Evolutionary conservation across 208 protist genomes (phyloP), one percentile per base, ranked within the genome.

Genomic region (Wallacemonas sp.): DNA sequence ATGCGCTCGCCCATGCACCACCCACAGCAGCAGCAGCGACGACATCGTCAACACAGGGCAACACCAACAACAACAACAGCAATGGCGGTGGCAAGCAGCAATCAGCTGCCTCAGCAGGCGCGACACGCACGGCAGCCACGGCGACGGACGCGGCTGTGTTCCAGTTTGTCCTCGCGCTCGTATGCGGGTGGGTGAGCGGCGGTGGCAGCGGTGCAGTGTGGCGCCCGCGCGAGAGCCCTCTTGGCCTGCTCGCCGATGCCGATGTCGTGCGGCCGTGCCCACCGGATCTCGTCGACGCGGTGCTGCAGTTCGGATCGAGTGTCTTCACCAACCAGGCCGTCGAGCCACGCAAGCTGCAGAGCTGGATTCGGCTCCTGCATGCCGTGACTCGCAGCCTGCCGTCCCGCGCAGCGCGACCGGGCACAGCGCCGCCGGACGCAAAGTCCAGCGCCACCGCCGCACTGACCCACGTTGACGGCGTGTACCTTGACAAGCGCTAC

Each of bases 401-500:
- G 48, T 23, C 44, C 4, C 44, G 17, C 6, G 17, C 9, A 14
- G 14, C 36, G 36, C 36, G 36, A 6, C 9, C 9, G 9, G 36
- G 14, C 9, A 41, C 36, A 41, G 36, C 9, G 17, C 5, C 4
- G 19, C 9, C 9, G 9, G 19, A 26, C 9, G 19, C 44, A 23
- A 49, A 49, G 44, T 17, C 9, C 44, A 49, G 19, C 44, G 17
- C 9, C 36, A 41, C 6, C 36, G 36, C 36, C 36, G 36, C 36
- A 14, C 36, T 41, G 36, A 23, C 52, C 8, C 38, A 11, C 1
- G 57, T 56, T 0, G 26, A 49, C 1, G 34, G 46, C 17, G 46
- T 72, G 2, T 73, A 73, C 43, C 66, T 65, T 27, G 76, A 72
- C 48, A 67, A 64, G 30, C 65, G 65, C 54, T 80, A 67, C 64